Percentiles rank a stretch among this genome's conserved stretches.
phyloP scores from a whole-genome alignment of 78 protist species.

The Dictyostelium purpureum region DNA sequence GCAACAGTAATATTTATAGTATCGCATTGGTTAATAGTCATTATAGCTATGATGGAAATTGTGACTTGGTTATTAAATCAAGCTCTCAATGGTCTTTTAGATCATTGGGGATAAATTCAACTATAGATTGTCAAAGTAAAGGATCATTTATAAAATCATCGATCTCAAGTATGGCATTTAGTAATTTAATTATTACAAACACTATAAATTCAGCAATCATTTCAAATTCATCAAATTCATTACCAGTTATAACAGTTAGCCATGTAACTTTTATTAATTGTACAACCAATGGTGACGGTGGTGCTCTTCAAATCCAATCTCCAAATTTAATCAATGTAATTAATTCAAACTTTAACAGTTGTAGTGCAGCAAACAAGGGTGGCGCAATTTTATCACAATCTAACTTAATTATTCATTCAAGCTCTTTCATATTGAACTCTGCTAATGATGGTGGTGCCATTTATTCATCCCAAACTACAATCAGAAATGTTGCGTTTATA shows the following conservation, averaged over 20 bases:
- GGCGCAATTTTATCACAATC: constrained; percentile 23
- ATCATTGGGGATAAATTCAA: not conserved
- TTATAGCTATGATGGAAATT: not conserved
- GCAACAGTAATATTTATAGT: not conserved
- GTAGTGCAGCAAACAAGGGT: not conserved
- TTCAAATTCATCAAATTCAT: not conserved
- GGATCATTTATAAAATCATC: constrained; percentile 5
- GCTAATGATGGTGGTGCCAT: constrained; percentile 42
- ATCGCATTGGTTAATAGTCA: not conserved
- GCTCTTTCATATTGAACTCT: not conserved
- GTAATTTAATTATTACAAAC: not conserved
- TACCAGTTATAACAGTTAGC: not conserved
- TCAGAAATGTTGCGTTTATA: not conserved
- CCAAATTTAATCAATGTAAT: constrained; percentile 25
- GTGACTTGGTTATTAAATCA: not conserved
- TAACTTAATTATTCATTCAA: not conserved
- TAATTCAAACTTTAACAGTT: not conserved
- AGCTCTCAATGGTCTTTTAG: not conserved
- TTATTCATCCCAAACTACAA: not conserved
- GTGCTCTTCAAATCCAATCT: constrained; percentile 4
- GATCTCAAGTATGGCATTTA: not conserved
- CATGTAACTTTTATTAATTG: not conserved
- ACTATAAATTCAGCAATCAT: constrained; percentile 1
- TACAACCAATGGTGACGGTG: not conserved
- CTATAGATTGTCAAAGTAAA: not conserved